Conservation (phyloP, 1,139 yeast genomes). For the Taphrina communis region DNA sequence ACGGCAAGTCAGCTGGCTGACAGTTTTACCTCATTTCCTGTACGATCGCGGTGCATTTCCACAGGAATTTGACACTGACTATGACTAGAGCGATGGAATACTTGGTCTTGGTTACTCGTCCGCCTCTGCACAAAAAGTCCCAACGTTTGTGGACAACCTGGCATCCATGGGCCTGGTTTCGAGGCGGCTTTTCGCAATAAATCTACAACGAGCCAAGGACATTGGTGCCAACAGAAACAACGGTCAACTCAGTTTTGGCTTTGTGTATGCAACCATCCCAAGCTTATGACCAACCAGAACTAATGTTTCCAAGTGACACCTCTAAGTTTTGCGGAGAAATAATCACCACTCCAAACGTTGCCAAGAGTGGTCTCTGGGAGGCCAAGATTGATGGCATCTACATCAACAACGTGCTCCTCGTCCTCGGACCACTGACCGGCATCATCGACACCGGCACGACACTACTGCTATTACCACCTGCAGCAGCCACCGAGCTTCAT, state of each 20-base stretch:
- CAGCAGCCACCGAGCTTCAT: slow-evolving; percentile 63
- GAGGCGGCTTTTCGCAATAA: slow-evolving; percentile 55
- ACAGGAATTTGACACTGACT: background rate
- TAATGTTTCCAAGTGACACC: slow-evolving; percentile 54
- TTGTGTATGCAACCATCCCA: slow-evolving; percentile 31
- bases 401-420: slow-evolving; percentile 52
- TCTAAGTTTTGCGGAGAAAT: slow-evolving; percentile 57
- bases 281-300: background rate
- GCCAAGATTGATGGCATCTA: slow-evolving; percentile 55
- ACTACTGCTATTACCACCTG: slow-evolving; percentile 62
- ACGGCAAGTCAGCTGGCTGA: slow-evolving; percentile 62
- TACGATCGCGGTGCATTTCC: slow-evolving; percentile 45
- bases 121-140: slow-evolving; percentile 49
- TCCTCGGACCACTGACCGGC: slow-evolving; percentile 55
- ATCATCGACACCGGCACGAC: slow-evolving; percentile 74
- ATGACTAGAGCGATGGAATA: slow-evolving; percentile 52
- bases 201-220: slow-evolving; percentile 54
- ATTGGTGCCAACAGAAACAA: slow-evolving; percentile 47
- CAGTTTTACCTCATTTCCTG: slow-evolving; percentile 60
- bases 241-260: slow-evolving; percentile 45
- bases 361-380: slow-evolving; percentile 60
- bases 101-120: slow-evolving; percentile 61
- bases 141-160: slow-evolving; percentile 56
- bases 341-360: slow-evolving; percentile 55
- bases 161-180: slow-evolving; percentile 53